A percentile compares a stretch with the other conserved stretches of the same genome.
Conservation (phyloP, 2,329 filamentous ascomycete species). For the Parascedosporium putredinis region DNA sequence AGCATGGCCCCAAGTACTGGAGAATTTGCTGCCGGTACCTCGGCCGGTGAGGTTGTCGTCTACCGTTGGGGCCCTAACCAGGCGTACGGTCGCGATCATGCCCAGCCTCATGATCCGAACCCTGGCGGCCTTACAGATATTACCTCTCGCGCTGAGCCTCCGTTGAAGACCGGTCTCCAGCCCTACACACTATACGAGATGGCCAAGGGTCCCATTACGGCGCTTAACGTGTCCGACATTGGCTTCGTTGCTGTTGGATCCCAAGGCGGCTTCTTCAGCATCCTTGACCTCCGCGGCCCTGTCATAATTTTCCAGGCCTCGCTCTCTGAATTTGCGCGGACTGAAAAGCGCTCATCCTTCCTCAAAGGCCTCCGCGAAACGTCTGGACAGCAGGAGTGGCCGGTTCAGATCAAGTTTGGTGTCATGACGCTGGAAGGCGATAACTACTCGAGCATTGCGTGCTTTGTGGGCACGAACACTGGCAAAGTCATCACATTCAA, state of each 20-base stretch:
- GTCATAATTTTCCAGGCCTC: conserved; percentile 68
- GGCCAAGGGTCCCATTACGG: conserved; percentile 70
- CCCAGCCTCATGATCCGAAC: conserved; percentile 41
- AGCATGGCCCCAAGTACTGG: conserved; percentile 71
- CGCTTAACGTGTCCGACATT: conserved; percentile 76
- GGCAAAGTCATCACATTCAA: conserved; percentile 87
- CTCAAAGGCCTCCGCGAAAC: conserved; percentile 31
- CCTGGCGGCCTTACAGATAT: conserved; percentile 68
- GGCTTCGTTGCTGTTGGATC: conserved; percentile 86
- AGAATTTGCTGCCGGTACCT: conserved; percentile 75
- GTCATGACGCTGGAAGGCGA: conserved; percentile 92
- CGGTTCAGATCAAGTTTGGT: conserved; percentile 77
- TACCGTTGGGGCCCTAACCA: conserved; percentile 83
- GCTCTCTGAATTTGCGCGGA: conserved; percentile 62
- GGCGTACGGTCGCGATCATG: conserved; percentile 56
- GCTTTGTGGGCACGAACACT: conserved; percentile 79
- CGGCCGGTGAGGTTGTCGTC: conserved; percentile 72
- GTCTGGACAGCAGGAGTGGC: conserved; percentile 52
- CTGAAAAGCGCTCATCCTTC: conserved; percentile 68
- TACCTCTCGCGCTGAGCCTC: conserved; percentile 57
- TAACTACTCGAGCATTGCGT: conserved; percentile 85
- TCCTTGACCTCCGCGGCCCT: conserved; percentile 84
- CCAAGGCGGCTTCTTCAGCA: conserved; percentile 65
- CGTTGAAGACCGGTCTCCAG: conserved; percentile 68
- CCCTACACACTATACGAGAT: conserved; percentile 75